A percentile compares a stretch with the other conserved stretches of the same genome.
These are phyloP conservation scores for Scedosporium boydii DNA, from an alignment of 2,329 filamentous ascomycete genomes.

Conservation along the genomic window DNA sequence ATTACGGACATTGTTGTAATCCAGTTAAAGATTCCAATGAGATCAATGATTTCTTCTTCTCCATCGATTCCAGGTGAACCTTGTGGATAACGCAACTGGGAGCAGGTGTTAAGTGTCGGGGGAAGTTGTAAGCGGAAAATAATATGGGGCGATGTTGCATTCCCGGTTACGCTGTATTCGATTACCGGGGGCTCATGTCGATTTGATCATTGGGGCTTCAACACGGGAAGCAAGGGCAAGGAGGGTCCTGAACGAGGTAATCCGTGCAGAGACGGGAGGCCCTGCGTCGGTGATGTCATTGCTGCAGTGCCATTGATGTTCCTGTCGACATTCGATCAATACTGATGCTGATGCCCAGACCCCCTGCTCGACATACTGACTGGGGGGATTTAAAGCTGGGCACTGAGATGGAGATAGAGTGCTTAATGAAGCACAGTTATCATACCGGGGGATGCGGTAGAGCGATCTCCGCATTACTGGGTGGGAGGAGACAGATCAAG, in stretches of 20 bases:
- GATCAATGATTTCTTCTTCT: no score
- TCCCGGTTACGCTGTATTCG: background rate
- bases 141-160: background rate
- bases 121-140: background rate
- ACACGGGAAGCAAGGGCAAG: background rate
- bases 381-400: background rate
- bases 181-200: background rate
- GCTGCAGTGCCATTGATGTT: background rate
- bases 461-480: background rate
- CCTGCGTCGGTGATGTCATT: background rate
- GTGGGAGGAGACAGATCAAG: background rate
- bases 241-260: background rate
- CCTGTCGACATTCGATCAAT: background rate
- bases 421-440: no score
- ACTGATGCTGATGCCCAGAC: background rate
- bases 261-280: background rate
- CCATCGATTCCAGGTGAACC: no score
- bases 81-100: background rate
- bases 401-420: background rate
- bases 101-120: background rate
- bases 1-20: no score
- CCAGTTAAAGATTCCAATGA: background rate
- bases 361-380: background rate
- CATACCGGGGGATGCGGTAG: background rate
- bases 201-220: background rate